Base-by-base conservation (phyloP, 306 rosid species). In the Cucurbita ficifolia region DNA sequence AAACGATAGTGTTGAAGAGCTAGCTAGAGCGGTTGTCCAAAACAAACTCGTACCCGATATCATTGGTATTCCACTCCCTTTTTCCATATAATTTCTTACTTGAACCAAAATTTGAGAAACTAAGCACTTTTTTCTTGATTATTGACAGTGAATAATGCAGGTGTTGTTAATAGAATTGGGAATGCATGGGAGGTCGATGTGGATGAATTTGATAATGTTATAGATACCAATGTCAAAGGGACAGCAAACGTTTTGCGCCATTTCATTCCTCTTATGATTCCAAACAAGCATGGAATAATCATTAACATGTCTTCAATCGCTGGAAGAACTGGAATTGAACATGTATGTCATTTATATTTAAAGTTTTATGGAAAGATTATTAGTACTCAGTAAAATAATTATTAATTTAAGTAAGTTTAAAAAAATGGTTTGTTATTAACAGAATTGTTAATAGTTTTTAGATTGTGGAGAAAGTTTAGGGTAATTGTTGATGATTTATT, bases 41-140 rank as follows among this genome's bases (percentile, higher is more conserved):
- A 79, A 79, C 43, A 87, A 80, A 19, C 79, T 81, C 0, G 81
- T 81, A 68, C 98, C 98, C 0, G 92, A 90, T 73, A 85, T 92
- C 40, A 73, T 92, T 22, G 87, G 53, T 49, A 49, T 4, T 49
- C 5, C 84, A 19, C 10, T 14, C 5, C 10, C 18, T 38, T 14
- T 5, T 49, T 5, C 4, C 7, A 39, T 24, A 24, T 24, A 24
- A 24, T 24, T 24, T 24, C 29, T 24, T 24, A 24, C 29, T 24
- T 24, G 29, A 24, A 24, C 29, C 29, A 24, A 24, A 1, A 1
- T 24, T 24, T 24, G 29, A 24, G 29, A 24, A 24, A 24, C 29
- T 24, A 24, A 24, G 2, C 2, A 24, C 29, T 24, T 24, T 24
- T 24, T 24, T 24, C 29, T 24, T 24, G 29, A 24, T 24, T 24